phyloP scores from a whole-genome alignment of 2,329 filamentous ascomycete genomes.

The Fusarium sublunatum region DNA sequence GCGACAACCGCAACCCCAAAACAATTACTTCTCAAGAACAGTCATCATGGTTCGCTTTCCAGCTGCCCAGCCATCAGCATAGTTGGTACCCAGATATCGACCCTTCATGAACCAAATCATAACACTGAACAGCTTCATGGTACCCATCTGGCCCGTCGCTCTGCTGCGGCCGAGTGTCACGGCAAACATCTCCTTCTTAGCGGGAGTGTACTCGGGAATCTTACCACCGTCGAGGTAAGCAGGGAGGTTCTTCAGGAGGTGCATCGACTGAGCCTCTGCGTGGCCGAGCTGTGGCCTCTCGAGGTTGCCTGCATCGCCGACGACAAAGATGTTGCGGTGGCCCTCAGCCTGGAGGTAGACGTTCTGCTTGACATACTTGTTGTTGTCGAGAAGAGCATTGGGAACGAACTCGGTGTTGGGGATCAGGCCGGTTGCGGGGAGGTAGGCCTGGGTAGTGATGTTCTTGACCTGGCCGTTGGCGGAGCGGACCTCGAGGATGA shows the following conservation, averaged over 20 bases:
- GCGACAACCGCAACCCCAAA: neutral
- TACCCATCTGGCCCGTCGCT: conserved; percentile 54
- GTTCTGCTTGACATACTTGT: conserved; percentile 53
- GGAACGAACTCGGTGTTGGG: conserved; percentile 61
- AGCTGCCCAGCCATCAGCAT: conserved; percentile 46
- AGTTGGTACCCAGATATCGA: conserved; percentile 52
- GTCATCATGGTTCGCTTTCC: conserved; percentile 51
- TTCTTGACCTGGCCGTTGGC: conserved; percentile 51
- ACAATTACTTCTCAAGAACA: conserved; percentile 49
- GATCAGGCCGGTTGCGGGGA: conserved; percentile 59
- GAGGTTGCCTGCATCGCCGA: conserved; percentile 58
- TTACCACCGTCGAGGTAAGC: conserved; percentile 48
- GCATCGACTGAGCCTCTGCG: conserved; percentile 50
- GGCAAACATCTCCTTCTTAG: conserved; percentile 48
- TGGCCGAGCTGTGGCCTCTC: conserved; percentile 50
- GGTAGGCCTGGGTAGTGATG: conserved; percentile 57
- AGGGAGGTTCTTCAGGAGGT: conserved; percentile 52
- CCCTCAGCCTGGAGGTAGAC: conserved; percentile 51
- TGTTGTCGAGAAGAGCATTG: conserved; percentile 49
- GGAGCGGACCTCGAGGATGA: conserved; percentile 51
- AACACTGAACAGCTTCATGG: conserved; percentile 53
- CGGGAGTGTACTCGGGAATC: conserved; percentile 48
- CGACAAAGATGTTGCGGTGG: conserved; percentile 56
- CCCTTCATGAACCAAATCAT: conserved; percentile 55
- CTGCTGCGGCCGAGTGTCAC: conserved; percentile 56